Base-by-base conservation (phyloP, 1,284 basidiomycete genomes). In the Leccinum laetum region DNA sequence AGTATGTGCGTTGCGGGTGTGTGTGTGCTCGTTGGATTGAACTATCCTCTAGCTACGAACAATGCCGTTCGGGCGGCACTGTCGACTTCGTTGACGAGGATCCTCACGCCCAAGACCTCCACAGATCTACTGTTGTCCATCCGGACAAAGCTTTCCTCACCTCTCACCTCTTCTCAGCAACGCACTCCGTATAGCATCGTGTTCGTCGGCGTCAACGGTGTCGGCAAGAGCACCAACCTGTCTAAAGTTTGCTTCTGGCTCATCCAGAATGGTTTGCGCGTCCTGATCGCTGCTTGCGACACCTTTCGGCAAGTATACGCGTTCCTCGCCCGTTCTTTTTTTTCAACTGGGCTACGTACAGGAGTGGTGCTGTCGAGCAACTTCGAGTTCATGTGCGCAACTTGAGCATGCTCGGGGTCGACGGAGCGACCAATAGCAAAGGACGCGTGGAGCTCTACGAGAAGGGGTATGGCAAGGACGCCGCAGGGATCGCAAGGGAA, bases 161-260 rank as follows among this genome's bases (percentile, higher is more conserved):
- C 91, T 3, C 76, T 91, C 44, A 78, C 88, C 1, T 89, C 90
- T 1, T 86, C 86, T 32, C 90, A 91, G 71, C 89, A 89, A 72
- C 88, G 93, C 14, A 82, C 90, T 69, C 96, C 96, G 0, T 99
- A 99, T 79, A 90, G 90, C 68, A 93, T 99, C 72, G 92, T 95
- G 0, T 99, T 99, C 76, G 96, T 99, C 55, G 98, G 98, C n/a
- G 98, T 99, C 61, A 99, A 99, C 75, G 98, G 98, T 24, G 98
- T 99, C 21, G 98, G 98, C 61, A 99, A 99, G 82, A 98, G 95
- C 71, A 99, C 98, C 5, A 99, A 99, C 77, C 80, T 99, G 32
- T 95, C 93, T 61, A 99, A 99, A 81, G 97, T 99, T 60, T 97
- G 95, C 79, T 99, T 99, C 81, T 99, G 98, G 98, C 84, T 99